Evolutionary conservation across 1,284 basidiomycete genomes (phyloP).

Genomic region (Apiotrichum laibachii): DNA sequence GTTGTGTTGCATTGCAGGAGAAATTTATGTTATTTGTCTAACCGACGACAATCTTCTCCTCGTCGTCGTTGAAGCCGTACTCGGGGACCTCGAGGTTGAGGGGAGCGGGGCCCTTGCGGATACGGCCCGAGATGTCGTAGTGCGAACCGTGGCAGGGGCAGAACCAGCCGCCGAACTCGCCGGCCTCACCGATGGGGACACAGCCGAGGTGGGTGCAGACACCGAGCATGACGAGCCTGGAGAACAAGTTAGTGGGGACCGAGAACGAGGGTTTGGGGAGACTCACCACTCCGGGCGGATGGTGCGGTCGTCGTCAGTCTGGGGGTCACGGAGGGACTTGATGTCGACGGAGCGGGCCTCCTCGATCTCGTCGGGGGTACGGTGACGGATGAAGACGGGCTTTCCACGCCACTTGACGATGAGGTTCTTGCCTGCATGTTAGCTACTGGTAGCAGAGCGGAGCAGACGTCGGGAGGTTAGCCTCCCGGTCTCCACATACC

Average conservation of each 20-base stretch:
- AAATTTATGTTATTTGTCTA: constrained; percentile 49
- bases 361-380: constrained; percentile 86
- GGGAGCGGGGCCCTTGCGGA: constrained; percentile 91
- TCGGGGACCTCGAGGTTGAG: constrained; percentile 91
- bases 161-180: constrained; percentile 99
- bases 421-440: constrained; percentile 55
- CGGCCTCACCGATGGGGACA: constrained; percentile 96
- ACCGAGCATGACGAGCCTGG: constrained; percentile 81
- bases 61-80: constrained; percentile 82
- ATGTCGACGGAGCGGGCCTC: constrained; percentile 85
- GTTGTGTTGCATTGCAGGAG: constrained; percentile 7
- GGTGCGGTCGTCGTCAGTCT: constrained; percentile 80
- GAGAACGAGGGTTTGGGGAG: background rate
- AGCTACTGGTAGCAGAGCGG: background rate
- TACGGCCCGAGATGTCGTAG: constrained; percentile 79
- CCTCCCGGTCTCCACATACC: constrained; percentile 62
- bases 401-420: constrained; percentile 99
- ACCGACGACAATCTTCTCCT: constrained; percentile 87
- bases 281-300: constrained; percentile 92
- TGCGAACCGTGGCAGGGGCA: constrained; percentile 98
- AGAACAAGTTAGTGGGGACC: background rate
- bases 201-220: constrained; percentile 99
- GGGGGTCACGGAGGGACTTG: constrained; percentile 86
- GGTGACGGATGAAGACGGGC: constrained; percentile 98
- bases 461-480: too few relatives aligned